phyloP scores from a whole-genome alignment of 2,329 filamentous ascomycete genomes.

The Chalara sp. region DNA sequence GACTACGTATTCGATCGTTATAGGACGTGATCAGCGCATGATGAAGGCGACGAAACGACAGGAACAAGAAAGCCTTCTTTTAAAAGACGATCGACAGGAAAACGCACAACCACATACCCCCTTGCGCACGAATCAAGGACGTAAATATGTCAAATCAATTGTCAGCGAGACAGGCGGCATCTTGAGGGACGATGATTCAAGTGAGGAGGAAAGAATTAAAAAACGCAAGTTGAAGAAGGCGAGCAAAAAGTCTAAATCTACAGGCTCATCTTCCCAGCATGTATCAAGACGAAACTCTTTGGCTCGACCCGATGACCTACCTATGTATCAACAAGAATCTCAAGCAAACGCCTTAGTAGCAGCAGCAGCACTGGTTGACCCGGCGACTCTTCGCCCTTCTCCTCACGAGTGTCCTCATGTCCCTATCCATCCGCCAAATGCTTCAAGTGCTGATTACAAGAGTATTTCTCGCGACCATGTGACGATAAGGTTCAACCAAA shows the following conservation, averaged over 20 bases:
- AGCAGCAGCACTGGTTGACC: slow-evolving; percentile 51
- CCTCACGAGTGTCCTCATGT: slow-evolving; percentile 58
- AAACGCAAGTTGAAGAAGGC: slow-evolving; percentile 35
- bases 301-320: slow-evolving; percentile 19
- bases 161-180: slow-evolving; percentile 66
- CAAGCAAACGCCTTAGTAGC: slow-evolving; percentile 38
- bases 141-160: slow-evolving; percentile 48
- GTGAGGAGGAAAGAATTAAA: slow-evolving; percentile 43
- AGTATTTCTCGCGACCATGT: slow-evolving; percentile 69
- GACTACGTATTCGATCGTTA: slow-evolving; percentile 65
- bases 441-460: slow-evolving; percentile 58
- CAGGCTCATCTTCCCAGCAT: slow-evolving; percentile 34
- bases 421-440: slow-evolving; percentile 64
- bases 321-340: slow-evolving; percentile 44
- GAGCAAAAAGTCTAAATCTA: slow-evolving; percentile 36
- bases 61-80: slow-evolving; percentile 37
- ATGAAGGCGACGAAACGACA: slow-evolving; percentile 40
- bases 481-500: slow-evolving; percentile 63
- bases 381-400: slow-evolving; percentile 52
- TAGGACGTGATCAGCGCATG: slow-evolving; percentile 65
- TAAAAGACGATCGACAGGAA: slow-evolving; percentile 31
- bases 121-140: slow-evolving; percentile 39
- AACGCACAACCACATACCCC: slow-evolving; percentile 39
- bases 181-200: slow-evolving; percentile 55
- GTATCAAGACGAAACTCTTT: slow-evolving; percentile 24